A percentile compares a stretch with the other conserved stretches of the same genome.
These are phyloP conservation scores for Eimeria mitis DNA, from an alignment of 169 alveolate genomes.

Conservation along the genomic window DNA sequence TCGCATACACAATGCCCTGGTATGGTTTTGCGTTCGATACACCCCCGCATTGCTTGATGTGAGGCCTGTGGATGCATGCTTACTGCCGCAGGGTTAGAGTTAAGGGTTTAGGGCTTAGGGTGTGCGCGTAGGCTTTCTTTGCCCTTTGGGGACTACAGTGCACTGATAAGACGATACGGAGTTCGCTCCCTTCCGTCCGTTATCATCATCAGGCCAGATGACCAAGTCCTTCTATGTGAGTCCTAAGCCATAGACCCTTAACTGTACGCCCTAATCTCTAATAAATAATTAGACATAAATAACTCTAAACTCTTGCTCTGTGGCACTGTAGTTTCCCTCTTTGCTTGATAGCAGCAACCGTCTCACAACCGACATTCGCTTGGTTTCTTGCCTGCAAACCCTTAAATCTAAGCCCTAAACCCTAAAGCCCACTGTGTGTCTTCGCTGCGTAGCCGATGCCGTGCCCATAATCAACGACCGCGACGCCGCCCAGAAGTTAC, in stretches of 20 bases:
- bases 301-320: not conserved
- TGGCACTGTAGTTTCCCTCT: not conserved
- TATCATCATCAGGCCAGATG: conserved; percentile 54
- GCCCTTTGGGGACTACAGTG: conserved; percentile 33
- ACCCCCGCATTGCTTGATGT: too few relatives aligned
- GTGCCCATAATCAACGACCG: conserved; percentile 47
- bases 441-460: conserved; percentile 57
- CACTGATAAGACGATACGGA: conserved; percentile 24
- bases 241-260: not conserved
- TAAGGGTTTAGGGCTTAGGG: not conserved
- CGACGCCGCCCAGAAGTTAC: not conserved
- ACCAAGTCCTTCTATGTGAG: conserved; percentile 32
- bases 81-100: conserved; percentile 4
- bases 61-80: too few relatives aligned
- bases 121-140: conserved; percentile 45
- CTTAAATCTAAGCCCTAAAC: not conserved
- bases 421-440: too few relatives aligned
- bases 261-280: not conserved
- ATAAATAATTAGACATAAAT: too few relatives aligned
- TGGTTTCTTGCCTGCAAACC: not conserved
- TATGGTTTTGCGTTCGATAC: too few relatives aligned
- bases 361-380: not conserved
- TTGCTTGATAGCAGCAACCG: not conserved
- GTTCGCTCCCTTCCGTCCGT: conserved; percentile 45
- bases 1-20: conserved; percentile 77